Conservation (phyloP, 305 asterid species). For the Solanum aculeatissimum region DNA sequence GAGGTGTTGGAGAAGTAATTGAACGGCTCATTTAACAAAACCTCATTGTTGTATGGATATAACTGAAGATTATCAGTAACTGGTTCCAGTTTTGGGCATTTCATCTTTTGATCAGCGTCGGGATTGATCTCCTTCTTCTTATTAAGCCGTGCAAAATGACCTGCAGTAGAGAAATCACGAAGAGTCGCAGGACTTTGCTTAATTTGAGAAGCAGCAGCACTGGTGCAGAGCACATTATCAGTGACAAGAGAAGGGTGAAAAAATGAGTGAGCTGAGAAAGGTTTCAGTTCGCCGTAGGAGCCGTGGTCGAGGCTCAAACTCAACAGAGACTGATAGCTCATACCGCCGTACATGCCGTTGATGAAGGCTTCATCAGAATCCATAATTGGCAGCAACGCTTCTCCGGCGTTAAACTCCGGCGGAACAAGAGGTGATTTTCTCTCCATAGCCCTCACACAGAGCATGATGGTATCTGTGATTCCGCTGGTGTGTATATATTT, state of each 20-base stretch:
- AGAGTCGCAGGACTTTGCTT: neutral
- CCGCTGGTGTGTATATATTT: neutral
- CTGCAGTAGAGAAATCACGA: neutral
- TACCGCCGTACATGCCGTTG: constrained; percentile 19
- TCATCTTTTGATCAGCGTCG: neutral
- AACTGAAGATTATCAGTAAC: neutral
- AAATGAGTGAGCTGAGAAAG: constrained; percentile 5
- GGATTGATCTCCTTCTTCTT: neutral
- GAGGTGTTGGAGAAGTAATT: constrained; percentile 15
- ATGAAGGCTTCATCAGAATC: constrained; percentile 23
- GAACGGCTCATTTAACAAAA: constrained; percentile 13
- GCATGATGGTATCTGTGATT: neutral
- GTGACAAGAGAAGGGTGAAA: neutral
- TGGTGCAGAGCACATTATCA: neutral
- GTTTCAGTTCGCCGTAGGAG: neutral
- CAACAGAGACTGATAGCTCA: constrained; percentile 30
- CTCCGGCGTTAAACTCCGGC: constrained; percentile 6
- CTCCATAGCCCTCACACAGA: constrained; percentile 6
- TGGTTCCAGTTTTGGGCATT: constrained; percentile 3
- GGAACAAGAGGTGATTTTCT: constrained; percentile 1
- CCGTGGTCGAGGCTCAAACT: neutral
- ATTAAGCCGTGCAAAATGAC: neutral
- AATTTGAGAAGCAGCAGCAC: neutral
- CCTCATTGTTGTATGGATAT: constrained; percentile 13
- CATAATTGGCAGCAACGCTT: neutral